Percentiles rank a stretch among this genome's conserved stretches.
phyloP scores from a whole-genome alignment of 2,329 filamentous ascomycete species.

The Colletotrichum sp. region DNA sequence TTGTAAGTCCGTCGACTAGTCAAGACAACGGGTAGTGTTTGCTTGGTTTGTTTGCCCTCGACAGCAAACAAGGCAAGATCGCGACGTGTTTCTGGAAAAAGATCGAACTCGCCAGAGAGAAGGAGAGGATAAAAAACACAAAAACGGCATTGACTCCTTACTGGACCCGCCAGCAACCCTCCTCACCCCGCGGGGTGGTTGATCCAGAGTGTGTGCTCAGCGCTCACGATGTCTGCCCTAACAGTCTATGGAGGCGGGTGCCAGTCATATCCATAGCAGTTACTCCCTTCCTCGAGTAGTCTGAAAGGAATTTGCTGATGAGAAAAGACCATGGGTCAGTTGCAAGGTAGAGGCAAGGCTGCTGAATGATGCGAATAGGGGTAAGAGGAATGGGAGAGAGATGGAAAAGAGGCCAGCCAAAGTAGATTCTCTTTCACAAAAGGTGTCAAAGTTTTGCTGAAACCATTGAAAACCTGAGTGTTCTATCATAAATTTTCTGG shows the following conservation, averaged over 20 bases:
- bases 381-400: not conserved
- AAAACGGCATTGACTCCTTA: not conserved
- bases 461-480: not conserved
- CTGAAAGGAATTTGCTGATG: not conserved
- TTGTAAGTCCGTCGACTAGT: not conserved
- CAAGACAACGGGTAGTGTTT: not conserved
- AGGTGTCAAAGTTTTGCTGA: no score
- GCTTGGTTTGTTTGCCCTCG: not conserved
- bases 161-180: not conserved
- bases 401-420: not conserved
- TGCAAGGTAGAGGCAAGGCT: not conserved
- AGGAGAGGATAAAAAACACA: not conserved
- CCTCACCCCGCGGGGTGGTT: not conserved
- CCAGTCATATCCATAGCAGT: not conserved
- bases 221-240: not conserved
- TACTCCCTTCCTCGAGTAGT: not conserved
- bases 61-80: not conserved
- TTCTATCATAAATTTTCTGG: not conserved
- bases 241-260: not conserved
- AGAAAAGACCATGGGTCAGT: not conserved
- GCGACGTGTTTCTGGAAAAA: not conserved
- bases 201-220: not conserved
- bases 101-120: not conserved
- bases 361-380: accelerated
- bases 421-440: accelerated